These are phyloP conservation scores for Nephelium lappaceum DNA, from an alignment of 345 rosid genomes.

Conservation along the genomic window DNA sequence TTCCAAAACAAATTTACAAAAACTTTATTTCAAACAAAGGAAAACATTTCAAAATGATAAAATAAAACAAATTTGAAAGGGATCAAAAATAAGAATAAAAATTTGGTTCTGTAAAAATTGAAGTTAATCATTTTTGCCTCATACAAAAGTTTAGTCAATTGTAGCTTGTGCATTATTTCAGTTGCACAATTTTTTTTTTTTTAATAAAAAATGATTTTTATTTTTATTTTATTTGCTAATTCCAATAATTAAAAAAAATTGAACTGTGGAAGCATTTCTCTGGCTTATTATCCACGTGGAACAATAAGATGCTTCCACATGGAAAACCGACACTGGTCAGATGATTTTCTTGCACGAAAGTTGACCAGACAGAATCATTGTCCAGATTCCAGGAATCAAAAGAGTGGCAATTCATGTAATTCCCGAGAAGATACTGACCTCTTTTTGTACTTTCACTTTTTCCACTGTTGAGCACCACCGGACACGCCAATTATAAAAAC, in stretches of 20 bases:
- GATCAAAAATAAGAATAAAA: too few relatives aligned
- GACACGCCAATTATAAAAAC: constrained; percentile 18
- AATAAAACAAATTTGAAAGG: too few relatives aligned
- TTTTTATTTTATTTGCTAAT: too few relatives aligned
- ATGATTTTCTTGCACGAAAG: not conserved
- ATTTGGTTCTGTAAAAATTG: too few relatives aligned
- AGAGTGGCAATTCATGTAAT: constrained; percentile 32
- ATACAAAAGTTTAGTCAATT: too few relatives aligned
- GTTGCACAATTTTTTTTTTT: too few relatives aligned
- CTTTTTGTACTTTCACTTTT: constrained; percentile 14
- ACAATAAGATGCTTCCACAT: not conserved
- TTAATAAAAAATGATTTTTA: too few relatives aligned
- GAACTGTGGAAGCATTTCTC: not conserved
- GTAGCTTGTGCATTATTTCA: too few relatives aligned
- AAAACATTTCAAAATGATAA: too few relatives aligned
- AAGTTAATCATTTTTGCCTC: too few relatives aligned
- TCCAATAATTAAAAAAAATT: too few relatives aligned
- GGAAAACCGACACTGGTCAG: not conserved
- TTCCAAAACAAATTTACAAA: not conserved
- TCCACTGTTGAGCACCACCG: constrained; percentile 8
- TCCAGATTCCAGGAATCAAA: constrained; percentile 7
- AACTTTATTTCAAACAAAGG: too few relatives aligned
- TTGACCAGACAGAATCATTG: not conserved
- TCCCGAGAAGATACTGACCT: not conserved
- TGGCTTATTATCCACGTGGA: not conserved